Conservation (phyloP, 2,329 filamentous ascomycete genomes). For the Blastomyces parvus region DNA sequence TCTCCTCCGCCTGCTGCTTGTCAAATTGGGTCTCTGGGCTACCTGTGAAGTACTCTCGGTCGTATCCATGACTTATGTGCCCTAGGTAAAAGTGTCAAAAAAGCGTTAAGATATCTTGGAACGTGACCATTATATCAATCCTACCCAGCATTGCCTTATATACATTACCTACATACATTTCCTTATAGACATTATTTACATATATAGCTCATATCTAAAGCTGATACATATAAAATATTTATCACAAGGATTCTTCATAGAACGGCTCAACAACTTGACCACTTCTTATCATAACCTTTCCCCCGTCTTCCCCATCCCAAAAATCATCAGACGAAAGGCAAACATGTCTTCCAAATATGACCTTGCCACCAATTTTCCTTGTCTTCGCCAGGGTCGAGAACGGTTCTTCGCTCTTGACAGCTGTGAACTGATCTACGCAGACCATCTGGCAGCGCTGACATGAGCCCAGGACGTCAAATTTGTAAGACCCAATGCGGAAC, state of each 20-base stretch:
- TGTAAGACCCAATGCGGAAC: constrained; percentile 51
- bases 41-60: not conserved
- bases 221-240: not conserved
- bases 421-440: constrained; percentile 79
- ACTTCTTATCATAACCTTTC: constrained; percentile 26
- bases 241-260: constrained; percentile 15
- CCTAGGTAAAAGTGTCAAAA: not conserved
- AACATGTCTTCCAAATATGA: constrained; percentile 79
- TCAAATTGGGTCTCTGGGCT: not conserved
- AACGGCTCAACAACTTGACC: constrained; percentile 32
- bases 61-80: not conserved
- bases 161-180: not conserved
- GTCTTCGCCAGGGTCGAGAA: constrained; percentile 84
- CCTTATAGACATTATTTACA: not conserved
- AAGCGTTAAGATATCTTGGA: not conserved
- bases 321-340: constrained; percentile 29
- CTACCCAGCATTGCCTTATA: not conserved
- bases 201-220: not conserved
- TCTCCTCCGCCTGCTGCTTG: not conserved
- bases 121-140: not conserved
- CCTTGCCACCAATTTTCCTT: constrained; percentile 69
- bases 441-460: constrained; percentile 95
- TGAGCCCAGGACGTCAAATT: constrained; percentile 59
- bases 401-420: constrained; percentile 68
- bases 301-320: constrained; percentile 8